phyloP scores from a whole-genome alignment of 2,329 filamentous ascomycete genomes.

The Exophiala sp. region DNA sequence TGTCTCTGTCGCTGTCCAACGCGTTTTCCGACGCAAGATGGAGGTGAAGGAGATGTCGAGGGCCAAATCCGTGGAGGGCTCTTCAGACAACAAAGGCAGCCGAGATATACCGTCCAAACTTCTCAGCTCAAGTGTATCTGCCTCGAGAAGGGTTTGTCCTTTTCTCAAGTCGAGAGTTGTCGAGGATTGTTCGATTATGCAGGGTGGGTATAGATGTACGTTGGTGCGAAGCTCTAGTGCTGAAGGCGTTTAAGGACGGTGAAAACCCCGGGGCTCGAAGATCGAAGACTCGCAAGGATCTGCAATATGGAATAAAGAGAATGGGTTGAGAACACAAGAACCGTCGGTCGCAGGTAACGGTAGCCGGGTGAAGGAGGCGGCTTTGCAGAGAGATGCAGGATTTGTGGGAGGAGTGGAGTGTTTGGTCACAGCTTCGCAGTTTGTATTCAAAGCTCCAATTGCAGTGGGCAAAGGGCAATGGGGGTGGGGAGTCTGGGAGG shows the following conservation, averaged over 20 bases:
- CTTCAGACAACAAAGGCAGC: not conserved
- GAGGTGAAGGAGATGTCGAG: not conserved
- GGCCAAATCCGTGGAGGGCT: not conserved
- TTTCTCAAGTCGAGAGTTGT: not conserved
- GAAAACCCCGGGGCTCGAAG: not conserved
- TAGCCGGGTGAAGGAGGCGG: constrained; percentile 2
- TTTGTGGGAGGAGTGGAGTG: constrained; percentile 13
- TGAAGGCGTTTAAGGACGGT: not conserved
- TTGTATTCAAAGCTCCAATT: too few relatives aligned
- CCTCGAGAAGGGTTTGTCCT: not conserved
- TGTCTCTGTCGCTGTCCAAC: not conserved
- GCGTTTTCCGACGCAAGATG: not conserved
- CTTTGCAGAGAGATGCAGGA: not conserved
- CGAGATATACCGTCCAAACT: not conserved
- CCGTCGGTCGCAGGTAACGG: not conserved
- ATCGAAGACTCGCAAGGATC: constrained; percentile 5
- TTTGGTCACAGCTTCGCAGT: not conserved
- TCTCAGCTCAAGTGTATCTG: not conserved
- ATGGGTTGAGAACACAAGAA: constrained; percentile 7
- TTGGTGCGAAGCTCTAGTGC: not conserved
- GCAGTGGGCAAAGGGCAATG: not conserved
- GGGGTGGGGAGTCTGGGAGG: constrained; percentile 8
- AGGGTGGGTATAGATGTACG: not conserved
- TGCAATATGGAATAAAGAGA: constrained; percentile 6
- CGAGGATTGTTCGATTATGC: not conserved